phyloP scores from a whole-genome alignment of 192 early-diverging fungal species.

The Chytriomyces hyalinus region DNA sequence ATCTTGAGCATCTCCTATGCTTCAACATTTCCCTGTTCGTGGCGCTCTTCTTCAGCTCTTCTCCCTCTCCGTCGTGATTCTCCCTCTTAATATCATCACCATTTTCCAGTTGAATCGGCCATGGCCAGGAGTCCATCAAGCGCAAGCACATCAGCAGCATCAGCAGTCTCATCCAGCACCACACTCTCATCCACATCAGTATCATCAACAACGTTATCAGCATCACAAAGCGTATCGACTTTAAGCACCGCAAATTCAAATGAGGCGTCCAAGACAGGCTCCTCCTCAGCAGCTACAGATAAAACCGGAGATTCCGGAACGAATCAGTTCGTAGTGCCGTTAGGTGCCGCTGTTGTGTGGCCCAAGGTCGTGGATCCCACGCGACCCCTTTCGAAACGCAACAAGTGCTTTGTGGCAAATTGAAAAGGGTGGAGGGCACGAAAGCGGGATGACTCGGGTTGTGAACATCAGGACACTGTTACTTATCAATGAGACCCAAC shows the following conservation, averaged over 20 bases:
- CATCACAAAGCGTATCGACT: background rate
- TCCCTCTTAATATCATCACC: background rate
- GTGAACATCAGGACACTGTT: no score
- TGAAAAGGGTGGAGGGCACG: background rate
- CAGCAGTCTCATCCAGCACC: background rate
- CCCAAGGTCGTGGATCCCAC: slow-evolving; percentile 7
- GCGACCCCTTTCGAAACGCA: background rate
- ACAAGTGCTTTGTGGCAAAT: slow-evolving; percentile 8
- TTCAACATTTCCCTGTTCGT: no score
- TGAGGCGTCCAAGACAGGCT: background rate
- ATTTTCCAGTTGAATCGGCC: background rate
- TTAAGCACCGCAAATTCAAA: background rate
- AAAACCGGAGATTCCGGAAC: background rate
- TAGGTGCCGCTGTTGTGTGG: slow-evolving; percentile 7
- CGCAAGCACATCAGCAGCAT: background rate
- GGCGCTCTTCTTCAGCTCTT: no score
- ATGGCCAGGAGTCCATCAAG: background rate
- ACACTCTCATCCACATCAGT: background rate
- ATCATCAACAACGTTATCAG: background rate
- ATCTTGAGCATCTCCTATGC: no score
- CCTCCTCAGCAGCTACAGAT: background rate
- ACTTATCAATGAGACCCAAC: no score
- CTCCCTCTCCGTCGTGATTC: background rate
- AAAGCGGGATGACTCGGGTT: no score
- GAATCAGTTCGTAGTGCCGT: background rate